Evolutionary conservation across 2,329 filamentous ascomycete species (phyloP), one percentile per base, ranked within the genome.

Genomic region (Fusarium robinianum): DNA sequence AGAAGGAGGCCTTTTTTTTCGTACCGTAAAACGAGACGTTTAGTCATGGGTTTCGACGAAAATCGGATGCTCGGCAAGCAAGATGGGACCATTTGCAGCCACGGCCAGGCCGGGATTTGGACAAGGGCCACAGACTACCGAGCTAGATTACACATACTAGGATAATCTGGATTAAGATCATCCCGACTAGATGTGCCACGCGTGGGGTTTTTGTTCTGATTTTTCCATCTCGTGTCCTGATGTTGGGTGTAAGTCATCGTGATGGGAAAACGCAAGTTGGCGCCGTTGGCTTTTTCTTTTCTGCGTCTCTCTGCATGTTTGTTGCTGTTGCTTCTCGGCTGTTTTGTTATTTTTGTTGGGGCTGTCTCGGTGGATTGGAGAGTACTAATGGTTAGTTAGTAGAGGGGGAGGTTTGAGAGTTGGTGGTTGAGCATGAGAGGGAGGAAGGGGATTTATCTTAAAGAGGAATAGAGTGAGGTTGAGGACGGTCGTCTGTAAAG

Each of bases 91-190:
- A 46, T 17, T 18, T 17, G 22, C 49, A 35, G 44, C 37, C 41
- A 41, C 36, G 30, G 14, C 11, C 21, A 39, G 42, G 40, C 27
- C 32, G 36, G 40, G 36, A 33, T 27, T 29, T 41, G 25, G 14
- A 19, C 22, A 8, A 27, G 22, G 31, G 30, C 29, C 27, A 27
- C 18, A 47, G 27, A 50, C 46, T 51, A 53, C 43, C 27, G 40
- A 42, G 41, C 37, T 49, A 41, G 41, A 53, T 46, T 41, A 51
- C 51, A 40, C 23, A 16, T 38, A 37, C 36, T 42, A 46, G 19
- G 38, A 33, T 53, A 49, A 49, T 49, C 41, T 51, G 33, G 43
- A 46, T 51, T 46, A 22, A 39, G 44, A 49, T 46, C 37, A 49
- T 29, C 41, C 18, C 17, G 41, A 39, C 41, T 39, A 52, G 51